These are phyloP conservation scores for Taxillus chinensis DNA, from an alignment of 164 flowering plant species.

Conservation along the genomic window DNA sequence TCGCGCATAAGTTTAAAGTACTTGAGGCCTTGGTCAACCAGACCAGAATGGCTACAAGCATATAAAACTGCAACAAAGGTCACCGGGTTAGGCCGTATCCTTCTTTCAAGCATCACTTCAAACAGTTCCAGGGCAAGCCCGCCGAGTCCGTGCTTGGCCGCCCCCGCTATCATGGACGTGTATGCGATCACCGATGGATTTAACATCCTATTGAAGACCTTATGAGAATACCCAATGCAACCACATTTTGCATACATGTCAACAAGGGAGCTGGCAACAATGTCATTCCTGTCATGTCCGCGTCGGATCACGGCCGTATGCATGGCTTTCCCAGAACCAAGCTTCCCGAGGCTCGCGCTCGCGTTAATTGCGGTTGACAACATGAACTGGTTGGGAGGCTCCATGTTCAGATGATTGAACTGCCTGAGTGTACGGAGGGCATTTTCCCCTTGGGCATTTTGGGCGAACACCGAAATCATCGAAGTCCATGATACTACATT, in stretches of 20 bases:
- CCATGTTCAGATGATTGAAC: conserved; percentile 13
- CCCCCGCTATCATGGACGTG: conserved; percentile 48
- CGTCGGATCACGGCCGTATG: conserved; percentile 42
- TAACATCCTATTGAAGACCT: conserved; percentile 30
- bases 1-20: conserved; percentile 35
- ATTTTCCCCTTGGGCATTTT: conserved; percentile 42
- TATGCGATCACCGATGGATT: conserved; percentile 42
- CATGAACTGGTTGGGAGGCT: conserved; percentile 39
- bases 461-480: conserved; percentile 48
- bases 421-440: conserved; percentile 42
- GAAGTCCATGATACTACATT: conserved; percentile 66
- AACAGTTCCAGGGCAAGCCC: conserved; percentile 37
- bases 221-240: conserved; percentile 28
- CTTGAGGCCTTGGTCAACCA: conserved; percentile 40
- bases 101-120: conserved; percentile 40
- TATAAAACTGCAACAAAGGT: conserved; percentile 57
- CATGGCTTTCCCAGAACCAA: conserved; percentile 33
- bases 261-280: conserved; percentile 45
- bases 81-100: conserved; percentile 50
- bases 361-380: conserved; percentile 45
- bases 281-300: conserved; percentile 30
- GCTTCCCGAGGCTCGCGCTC: conserved; percentile 60
- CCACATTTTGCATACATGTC: conserved; percentile 83
- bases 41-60: conserved; percentile 78
- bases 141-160: conserved; percentile 55